Evolutionary conservation across 108 stramenopile species (phyloP).

Genomic region (Cyclotella kingstonii): DNA sequence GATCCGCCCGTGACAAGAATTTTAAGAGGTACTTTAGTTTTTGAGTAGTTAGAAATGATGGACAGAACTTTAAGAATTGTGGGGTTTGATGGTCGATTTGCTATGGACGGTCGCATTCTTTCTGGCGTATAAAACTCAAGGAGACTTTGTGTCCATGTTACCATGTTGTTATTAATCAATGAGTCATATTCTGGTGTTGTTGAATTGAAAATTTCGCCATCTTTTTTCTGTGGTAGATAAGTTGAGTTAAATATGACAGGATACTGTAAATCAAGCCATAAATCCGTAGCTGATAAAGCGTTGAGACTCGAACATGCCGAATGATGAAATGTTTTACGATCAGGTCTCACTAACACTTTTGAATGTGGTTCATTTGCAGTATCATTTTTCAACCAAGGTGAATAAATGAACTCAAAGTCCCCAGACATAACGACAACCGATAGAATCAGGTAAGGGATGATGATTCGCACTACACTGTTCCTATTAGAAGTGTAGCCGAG

Average conservation of each 20-base stretch:
- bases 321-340: too few relatives aligned
- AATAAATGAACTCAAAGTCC: too few relatives aligned
- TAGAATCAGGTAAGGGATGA: too few relatives aligned
- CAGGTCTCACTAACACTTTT: too few relatives aligned
- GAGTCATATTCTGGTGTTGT: not conserved
- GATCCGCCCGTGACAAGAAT: conserved; percentile 10
- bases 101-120: conserved; percentile 2
- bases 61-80: conserved; percentile 6
- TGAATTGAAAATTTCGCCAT: not conserved
- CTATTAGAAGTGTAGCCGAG: too few relatives aligned
- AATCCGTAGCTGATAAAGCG: not conserved
- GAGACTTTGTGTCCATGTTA: conserved; percentile 4
- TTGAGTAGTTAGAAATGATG: conserved; percentile 8
- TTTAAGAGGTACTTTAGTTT: conserved; percentile 7
- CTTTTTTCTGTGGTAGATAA: conserved; percentile 3
- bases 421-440: too few relatives aligned
- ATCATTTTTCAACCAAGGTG: too few relatives aligned
- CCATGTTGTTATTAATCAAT: conserved; percentile 1
- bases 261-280: conserved; percentile 1
- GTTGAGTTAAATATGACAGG: conserved; percentile 2
- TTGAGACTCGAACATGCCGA: conserved; percentile 4
- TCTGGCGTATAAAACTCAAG: conserved; percentile 9
- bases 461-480: too few relatives aligned
- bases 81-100: conserved; percentile 2
- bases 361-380: too few relatives aligned